Conservation (phyloP, 2,329 filamentous ascomycete species). For the Fusarium lateritium region DNA sequence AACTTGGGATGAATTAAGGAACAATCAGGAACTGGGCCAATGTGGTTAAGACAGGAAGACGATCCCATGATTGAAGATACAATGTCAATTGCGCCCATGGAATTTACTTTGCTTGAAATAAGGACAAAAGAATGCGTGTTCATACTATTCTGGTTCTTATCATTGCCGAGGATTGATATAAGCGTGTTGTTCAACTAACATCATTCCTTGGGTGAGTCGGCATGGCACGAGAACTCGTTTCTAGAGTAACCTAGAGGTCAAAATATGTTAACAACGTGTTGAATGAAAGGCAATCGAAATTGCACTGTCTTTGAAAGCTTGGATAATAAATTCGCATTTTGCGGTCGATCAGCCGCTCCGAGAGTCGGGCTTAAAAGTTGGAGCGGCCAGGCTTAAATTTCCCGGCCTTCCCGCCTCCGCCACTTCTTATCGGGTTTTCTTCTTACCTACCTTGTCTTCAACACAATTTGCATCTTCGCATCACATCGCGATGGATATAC, state of each 20-base stretch:
- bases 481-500: conserved; percentile 9
- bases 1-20: neutral
- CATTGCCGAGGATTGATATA: too few relatives aligned
- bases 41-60: neutral
- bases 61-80: too few relatives aligned
- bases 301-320: neutral
- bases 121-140: too few relatives aligned
- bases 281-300: neutral
- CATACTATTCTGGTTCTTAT: too few relatives aligned
- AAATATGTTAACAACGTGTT: too few relatives aligned
- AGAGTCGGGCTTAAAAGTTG: neutral
- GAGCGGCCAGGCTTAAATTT: conserved; percentile 9
- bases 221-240: too few relatives aligned
- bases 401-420: conserved; percentile 13
- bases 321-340: neutral
- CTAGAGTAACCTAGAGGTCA: too few relatives aligned
- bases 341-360: neutral
- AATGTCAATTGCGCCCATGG: too few relatives aligned
- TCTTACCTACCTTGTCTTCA: neutral
- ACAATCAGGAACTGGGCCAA: neutral
- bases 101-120: too few relatives aligned
- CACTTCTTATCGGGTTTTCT: conserved; percentile 6
- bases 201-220: too few relatives aligned
- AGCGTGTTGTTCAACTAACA: too few relatives aligned
- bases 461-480: conserved; percentile 5